These are phyloP conservation scores for Oenanthe javanica DNA, from an alignment of 140 eudicot species.

Conservation along the genomic window DNA sequence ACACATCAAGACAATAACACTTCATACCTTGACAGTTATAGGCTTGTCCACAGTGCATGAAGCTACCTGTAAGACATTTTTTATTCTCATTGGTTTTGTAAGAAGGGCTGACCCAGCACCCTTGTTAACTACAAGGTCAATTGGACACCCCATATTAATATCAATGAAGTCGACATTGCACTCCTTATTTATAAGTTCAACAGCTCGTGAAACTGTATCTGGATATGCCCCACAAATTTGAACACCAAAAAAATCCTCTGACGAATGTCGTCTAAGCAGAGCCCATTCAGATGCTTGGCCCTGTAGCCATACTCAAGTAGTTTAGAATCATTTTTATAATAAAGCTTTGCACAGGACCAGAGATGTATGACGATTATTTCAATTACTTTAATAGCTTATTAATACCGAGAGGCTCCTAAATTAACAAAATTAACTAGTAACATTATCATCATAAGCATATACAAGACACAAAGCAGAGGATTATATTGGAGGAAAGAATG, in stretches of 20 bases:
- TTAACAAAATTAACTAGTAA: background rate
- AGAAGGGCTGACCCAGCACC: slow-evolving; percentile 99
- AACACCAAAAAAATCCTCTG: slow-evolving; percentile 90
- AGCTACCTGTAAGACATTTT: slow-evolving; percentile 65
- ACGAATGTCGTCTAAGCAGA: slow-evolving; percentile 71
- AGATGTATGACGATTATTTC: background rate
- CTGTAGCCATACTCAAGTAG: slow-evolving; percentile 26
- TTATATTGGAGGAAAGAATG: background rate
- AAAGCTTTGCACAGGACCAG: background rate
- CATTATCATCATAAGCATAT: background rate
- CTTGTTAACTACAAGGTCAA: slow-evolving; percentile 84
- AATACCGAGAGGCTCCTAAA: background rate
- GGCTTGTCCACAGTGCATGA: slow-evolving; percentile 64
- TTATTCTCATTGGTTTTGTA: slow-evolving; percentile 88
- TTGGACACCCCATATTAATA: slow-evolving; percentile 98
- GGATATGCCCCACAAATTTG: slow-evolving; percentile 98
- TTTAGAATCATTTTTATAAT: background rate
- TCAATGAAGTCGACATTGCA: slow-evolving; percentile 90
- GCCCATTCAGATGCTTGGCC: slow-evolving; percentile 99
- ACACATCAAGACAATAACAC: background rate
- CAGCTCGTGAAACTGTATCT: slow-evolving; percentile 80
- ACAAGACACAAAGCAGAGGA: background rate
- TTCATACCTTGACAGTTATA: slow-evolving; percentile 71
- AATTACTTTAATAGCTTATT: background rate
- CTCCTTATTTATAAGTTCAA: slow-evolving; percentile 83